These are phyloP conservation scores for Sphaerulina vaccinii DNA, from an alignment of 2,329 filamentous ascomycete species.

Conservation along the genomic window DNA sequence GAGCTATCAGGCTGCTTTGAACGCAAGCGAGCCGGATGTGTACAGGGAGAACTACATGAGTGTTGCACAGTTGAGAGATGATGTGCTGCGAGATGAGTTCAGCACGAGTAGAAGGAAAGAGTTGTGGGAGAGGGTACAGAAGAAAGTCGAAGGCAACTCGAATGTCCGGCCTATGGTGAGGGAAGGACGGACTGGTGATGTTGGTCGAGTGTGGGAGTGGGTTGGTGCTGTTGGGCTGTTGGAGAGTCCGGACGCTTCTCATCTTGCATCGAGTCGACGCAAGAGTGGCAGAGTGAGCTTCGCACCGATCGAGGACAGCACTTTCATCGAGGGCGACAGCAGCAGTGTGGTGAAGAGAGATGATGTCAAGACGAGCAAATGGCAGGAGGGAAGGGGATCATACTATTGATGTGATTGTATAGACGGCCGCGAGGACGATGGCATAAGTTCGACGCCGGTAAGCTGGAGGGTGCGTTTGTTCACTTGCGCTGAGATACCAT, in stretches of 20 bases:
- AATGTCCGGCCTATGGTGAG: conserved; percentile 81
- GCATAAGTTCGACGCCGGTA: no score
- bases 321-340: conserved; percentile 13
- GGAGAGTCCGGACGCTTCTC: conserved; percentile 30
- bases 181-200: conserved; percentile 55
- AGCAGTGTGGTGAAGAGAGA: conserved; percentile 17
- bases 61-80: conserved; percentile 85
- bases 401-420: conserved; percentile 42
- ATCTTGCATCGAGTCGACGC: conserved; percentile 22
- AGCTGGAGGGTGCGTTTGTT: no score
- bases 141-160: conserved; percentile 87
- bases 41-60: conserved; percentile 78
- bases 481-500: no score
- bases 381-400: conserved; percentile 48
- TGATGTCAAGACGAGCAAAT: conserved; percentile 36
- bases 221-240: conserved; percentile 54
- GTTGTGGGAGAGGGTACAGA: conserved; percentile 79
- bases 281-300: conserved; percentile 34
- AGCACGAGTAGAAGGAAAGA: conserved; percentile 71
- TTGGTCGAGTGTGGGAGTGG: conserved; percentile 68
- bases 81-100: conserved; percentile 81
- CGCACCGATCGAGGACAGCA: conserved; percentile 22
- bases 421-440: neutral
- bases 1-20: conserved; percentile 78
- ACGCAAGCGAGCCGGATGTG: conserved; percentile 60